These are phyloP conservation scores for Serendipita sp. DNA, from an alignment of 768 basidiomycete genomes.

Conservation along the genomic window DNA sequence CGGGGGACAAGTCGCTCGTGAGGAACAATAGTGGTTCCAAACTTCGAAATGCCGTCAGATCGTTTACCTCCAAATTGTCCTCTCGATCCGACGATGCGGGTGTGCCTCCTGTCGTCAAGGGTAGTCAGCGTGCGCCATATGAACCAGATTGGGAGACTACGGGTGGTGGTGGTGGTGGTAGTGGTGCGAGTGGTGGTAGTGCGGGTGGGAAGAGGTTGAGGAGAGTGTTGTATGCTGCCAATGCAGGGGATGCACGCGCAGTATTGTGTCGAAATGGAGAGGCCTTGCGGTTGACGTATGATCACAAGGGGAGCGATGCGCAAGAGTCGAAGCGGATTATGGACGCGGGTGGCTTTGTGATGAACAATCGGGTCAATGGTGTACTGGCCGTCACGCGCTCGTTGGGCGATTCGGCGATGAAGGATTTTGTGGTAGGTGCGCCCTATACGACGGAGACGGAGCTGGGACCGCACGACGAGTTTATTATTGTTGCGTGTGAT, in stretches of 20 bases:
- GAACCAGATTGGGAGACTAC: constrained; percentile 9
- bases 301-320: constrained; percentile 94
- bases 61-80: neutral
- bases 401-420: constrained; percentile 95
- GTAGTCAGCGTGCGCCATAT: neutral
- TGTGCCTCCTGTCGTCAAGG: neutral
- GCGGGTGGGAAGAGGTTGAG: constrained; percentile 21
- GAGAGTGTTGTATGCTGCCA: constrained; percentile 84
- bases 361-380: constrained; percentile 97
- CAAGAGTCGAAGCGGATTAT: constrained; percentile 96
- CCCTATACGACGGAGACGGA: constrained; percentile 98
- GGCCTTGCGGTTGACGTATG: constrained; percentile 88
- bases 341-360: constrained; percentile 95
- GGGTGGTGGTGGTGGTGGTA: neutral
- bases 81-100: neutral
- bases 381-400: constrained; percentile 93
- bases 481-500: constrained; percentile 91
- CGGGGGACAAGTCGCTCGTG: neutral
- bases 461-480: constrained; percentile 81
- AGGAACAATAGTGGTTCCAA: neutral
- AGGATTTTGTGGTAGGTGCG: constrained; percentile 95
- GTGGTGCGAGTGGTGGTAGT: neutral
- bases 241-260: constrained; percentile 90
- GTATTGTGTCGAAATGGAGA: constrained; percentile 83
- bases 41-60: neutral